phyloP scores from a whole-genome alignment of 2,329 filamentous ascomycete genomes.

The Bertia moriformis region DNA sequence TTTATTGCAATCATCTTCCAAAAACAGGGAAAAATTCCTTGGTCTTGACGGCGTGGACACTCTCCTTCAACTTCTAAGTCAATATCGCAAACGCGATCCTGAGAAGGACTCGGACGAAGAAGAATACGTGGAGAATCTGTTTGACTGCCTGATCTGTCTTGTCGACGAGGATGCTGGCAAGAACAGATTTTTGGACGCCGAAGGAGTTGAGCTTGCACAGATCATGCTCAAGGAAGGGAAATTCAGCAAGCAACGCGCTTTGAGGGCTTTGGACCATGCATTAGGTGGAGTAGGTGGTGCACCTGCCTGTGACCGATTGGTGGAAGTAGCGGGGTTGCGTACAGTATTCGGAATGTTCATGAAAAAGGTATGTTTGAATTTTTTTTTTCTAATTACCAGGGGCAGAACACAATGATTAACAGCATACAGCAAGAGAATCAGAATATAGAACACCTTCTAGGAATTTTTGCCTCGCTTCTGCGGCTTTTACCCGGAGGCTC shows the following conservation, averaged over 20 bases:
- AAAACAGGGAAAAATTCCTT: constrained; percentile 50
- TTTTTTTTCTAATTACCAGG: constrained; percentile 5
- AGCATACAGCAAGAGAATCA: constrained; percentile 39
- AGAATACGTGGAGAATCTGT: constrained; percentile 88
- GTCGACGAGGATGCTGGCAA: constrained; percentile 67
- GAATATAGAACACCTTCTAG: constrained; percentile 65
- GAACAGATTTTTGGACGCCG: constrained; percentile 68
- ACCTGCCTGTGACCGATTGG: constrained; percentile 58
- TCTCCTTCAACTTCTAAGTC: constrained; percentile 68
- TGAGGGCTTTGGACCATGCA: constrained; percentile 77
- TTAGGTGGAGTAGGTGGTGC: constrained; percentile 32
- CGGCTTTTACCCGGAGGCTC: constrained; percentile 67
- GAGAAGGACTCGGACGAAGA: constrained; percentile 77
- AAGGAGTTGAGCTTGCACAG: constrained; percentile 79
- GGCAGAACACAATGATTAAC: no score
- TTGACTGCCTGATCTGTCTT: constrained; percentile 71
- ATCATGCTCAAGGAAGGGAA: constrained; percentile 88
- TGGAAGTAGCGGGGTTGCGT: constrained; percentile 76
- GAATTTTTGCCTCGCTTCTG: constrained; percentile 72
- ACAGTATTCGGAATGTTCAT: constrained; percentile 75
- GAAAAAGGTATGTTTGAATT: constrained; percentile 37
- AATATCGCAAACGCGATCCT: constrained; percentile 77
- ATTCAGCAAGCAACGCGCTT: constrained; percentile 61
- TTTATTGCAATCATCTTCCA: constrained; percentile 59
- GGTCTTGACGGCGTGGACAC: constrained; percentile 60